Conservation (phyloP, 2,329 filamentous ascomycete genomes). For the Fusarium sororula region DNA sequence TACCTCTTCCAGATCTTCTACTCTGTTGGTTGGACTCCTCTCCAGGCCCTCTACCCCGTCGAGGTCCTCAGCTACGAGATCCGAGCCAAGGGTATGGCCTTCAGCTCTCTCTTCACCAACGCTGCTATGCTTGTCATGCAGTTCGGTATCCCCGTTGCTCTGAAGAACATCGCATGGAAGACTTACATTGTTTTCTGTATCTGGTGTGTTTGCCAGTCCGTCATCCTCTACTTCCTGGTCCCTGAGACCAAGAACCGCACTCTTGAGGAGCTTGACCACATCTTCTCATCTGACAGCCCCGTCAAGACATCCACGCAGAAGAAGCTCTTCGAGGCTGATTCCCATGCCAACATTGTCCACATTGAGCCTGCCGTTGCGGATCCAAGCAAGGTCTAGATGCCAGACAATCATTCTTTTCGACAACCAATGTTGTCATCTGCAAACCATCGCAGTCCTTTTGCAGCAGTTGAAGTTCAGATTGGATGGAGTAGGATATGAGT, state of each 20-base stretch:
- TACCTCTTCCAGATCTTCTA: conserved; percentile 48
- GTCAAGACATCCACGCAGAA: conserved; percentile 34
- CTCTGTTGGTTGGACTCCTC: conserved; percentile 52
- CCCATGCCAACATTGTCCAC: conserved; percentile 29
- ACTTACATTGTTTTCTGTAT: conserved; percentile 62
- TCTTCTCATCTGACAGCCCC: conserved; percentile 32
- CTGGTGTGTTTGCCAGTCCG: conserved; percentile 54
- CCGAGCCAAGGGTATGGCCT: conserved; percentile 65
- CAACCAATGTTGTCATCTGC: not conserved
- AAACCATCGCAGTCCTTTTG: not conserved
- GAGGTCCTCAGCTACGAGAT: conserved; percentile 64
- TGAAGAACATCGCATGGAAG: conserved; percentile 61
- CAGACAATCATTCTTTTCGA: not conserved
- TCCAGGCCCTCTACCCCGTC: conserved; percentile 59
- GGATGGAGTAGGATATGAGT: not conserved
- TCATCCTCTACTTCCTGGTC: conserved; percentile 59
- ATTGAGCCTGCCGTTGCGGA: conserved; percentile 13
- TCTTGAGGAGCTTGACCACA: conserved; percentile 38
- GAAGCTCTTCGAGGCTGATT: conserved; percentile 35
- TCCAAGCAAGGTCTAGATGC: not conserved
- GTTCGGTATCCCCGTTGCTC: conserved; percentile 56
- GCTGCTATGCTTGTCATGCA: conserved; percentile 50
- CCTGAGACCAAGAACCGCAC: conserved; percentile 61
- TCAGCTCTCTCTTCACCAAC: conserved; percentile 56
- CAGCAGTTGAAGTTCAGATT: not conserved